A percentile compares a stretch with the other conserved stretches of the same genome.
Evolutionary conservation across 2,329 filamentous ascomycete genomes (phyloP).

Genomic region (Calonectria pteridis): DNA sequence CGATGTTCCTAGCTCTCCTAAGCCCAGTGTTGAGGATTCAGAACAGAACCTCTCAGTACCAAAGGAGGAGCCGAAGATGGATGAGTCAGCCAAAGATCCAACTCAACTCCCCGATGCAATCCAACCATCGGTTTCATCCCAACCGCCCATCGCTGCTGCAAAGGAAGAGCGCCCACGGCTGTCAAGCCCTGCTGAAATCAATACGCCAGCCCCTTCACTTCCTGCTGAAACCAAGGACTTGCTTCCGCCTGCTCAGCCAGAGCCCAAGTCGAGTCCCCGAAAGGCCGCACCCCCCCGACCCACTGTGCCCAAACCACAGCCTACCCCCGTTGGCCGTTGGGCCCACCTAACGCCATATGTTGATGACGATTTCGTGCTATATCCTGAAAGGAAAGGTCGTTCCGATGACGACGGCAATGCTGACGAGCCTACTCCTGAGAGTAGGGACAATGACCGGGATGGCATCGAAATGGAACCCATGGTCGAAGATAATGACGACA

Average conservation of each 20-base stretch:
- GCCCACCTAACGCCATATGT: slow-evolving; percentile 57
- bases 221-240: slow-evolving; percentile 32
- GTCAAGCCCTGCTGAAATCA: slow-evolving; percentile 35
- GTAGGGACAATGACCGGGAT: slow-evolving; percentile 47
- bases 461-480: slow-evolving; percentile 47
- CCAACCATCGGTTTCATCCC: slow-evolving; percentile 27
- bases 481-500: slow-evolving; percentile 51
- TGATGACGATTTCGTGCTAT: slow-evolving; percentile 52
- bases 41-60: neutral
- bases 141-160: slow-evolving; percentile 11
- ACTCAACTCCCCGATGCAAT: slow-evolving; percentile 7
- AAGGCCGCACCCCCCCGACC: slow-evolving; percentile 31
- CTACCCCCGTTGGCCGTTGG: slow-evolving; percentile 50
- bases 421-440: slow-evolving; percentile 49
- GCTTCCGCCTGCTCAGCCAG: slow-evolving; percentile 34
- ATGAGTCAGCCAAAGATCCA: slow-evolving; percentile 16
- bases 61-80: slow-evolving; percentile 21
- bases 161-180: slow-evolving; percentile 30
- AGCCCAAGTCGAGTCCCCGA: slow-evolving; percentile 38
- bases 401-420: slow-evolving; percentile 47
- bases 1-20: slow-evolving; percentile 6
- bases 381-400: slow-evolving; percentile 53
- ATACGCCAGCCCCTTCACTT: slow-evolving; percentile 33
- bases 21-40: slow-evolving; percentile 6
- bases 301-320: slow-evolving; percentile 44